Base-by-base conservation (phyloP, 768 basidiomycete genomes). In the Mrakia blollopis region DNA sequence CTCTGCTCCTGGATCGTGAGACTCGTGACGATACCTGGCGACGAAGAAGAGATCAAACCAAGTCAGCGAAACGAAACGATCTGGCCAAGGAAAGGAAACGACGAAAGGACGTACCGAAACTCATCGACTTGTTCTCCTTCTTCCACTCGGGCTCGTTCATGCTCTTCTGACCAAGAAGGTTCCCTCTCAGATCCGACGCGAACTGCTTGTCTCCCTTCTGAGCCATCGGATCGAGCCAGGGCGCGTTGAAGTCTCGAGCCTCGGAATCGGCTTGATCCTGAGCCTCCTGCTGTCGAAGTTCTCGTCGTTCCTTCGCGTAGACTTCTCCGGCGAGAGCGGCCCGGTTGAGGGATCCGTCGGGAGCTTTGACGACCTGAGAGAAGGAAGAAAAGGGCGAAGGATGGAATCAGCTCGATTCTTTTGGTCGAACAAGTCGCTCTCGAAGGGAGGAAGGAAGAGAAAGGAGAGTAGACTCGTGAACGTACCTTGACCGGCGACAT, bases 181-280 rank as follows among this genome's bases (percentile, higher is more conserved):
- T 81, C 11, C 84, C 84, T 75, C 94, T 87, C 80, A 96, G 83
- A 84, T 99, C 97, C 80, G 96, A 93, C 3, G 97, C 97, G 81
- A 99, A 99, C 67, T 93, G 85, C 80, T 88, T 90, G 61, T 98
- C 97, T 0, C 87, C 82, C 4, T 91, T 90, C 80, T 91, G 91
- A 18, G 95, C 91, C 94, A 98, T 97, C 25, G 97, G 97, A 84
- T 99, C 97, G 30, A 98, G 86, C 97, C 97, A 99, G 6, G 97
- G 95, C 63, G 93, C 91, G 80, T 88, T 94, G 84, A 99, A 92
- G 85, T 99, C 95, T 35, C 93, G 89, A 73, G 93, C 90, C 83
- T 98, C 91, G 0, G 94, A 92, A 82, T 98, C 97, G 0, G 92
- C 96, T 80, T 91, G 86, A 78, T 98, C 97, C 81, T 97, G 96